Evolutionary conservation across 345 rosid genomes (phyloP).

Genomic region (Laguncularia racemosa): DNA sequence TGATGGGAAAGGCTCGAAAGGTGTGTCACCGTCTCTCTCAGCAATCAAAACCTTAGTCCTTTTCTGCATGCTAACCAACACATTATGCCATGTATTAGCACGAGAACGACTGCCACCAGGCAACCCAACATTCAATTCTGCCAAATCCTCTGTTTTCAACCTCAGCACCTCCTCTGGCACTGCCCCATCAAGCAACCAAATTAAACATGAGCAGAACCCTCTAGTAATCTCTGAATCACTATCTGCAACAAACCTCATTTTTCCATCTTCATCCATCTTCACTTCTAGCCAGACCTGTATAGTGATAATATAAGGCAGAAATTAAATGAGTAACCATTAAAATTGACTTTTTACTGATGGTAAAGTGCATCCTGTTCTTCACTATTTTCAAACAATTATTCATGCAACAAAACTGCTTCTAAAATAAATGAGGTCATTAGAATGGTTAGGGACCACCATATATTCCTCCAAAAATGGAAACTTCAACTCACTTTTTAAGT

Average conservation of each 20-base stretch:
- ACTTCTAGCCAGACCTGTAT: slow-evolving; percentile 83
- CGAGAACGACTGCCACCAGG: slow-evolving; percentile 62
- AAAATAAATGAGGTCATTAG: too few relatives aligned
- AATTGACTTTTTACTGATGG: background rate
- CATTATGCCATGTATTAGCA: slow-evolving; percentile 91
- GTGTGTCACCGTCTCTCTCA: slow-evolving; percentile 47
- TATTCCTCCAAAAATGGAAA: too few relatives aligned
- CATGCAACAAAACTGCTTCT: too few relatives aligned
- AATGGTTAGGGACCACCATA: too few relatives aligned
- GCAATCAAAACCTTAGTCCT: slow-evolving; percentile 60
- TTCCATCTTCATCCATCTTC: slow-evolving; percentile 46
- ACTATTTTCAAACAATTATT: too few relatives aligned
- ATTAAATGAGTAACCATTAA: background rate
- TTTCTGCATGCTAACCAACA: slow-evolving; percentile 85
- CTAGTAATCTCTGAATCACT: slow-evolving; percentile 81
- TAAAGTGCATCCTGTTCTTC: too few relatives aligned
- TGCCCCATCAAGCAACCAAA: slow-evolving; percentile 58
- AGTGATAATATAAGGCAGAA: slow-evolving; percentile 4
- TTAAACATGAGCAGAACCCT: slow-evolving; percentile 74
- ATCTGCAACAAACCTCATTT: slow-evolving; percentile 70
- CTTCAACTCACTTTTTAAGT: too few relatives aligned
- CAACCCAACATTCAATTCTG: slow-evolving; percentile 55
- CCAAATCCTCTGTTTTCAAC: slow-evolving; percentile 65
- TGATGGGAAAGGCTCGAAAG: slow-evolving; percentile 78
- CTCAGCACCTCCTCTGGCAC: slow-evolving; percentile 69